Percentiles rank a stretch among this genome's conserved stretches.
These are phyloP conservation scores for Nicotiana rustica DNA, from an alignment of 305 asterid species.

Conservation along the genomic window DNA sequence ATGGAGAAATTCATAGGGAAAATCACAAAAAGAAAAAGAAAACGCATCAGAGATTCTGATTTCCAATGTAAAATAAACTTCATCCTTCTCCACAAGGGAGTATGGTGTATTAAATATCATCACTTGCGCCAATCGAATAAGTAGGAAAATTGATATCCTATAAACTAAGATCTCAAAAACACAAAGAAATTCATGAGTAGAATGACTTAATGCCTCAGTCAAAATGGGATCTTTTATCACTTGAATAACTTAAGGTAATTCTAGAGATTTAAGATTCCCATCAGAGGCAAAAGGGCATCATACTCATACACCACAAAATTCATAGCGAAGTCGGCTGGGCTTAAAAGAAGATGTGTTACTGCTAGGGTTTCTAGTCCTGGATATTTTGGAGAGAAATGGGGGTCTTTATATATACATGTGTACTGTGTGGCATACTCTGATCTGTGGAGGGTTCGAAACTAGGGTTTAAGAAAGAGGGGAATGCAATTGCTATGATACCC, in stretches of 20 bases:
- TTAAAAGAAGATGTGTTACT: neutral
- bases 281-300: neutral
- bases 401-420: neutral
- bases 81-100: conserved; percentile 52
- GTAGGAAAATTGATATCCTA: neutral
- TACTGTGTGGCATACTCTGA: neutral
- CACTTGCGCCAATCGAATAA: conserved; percentile 39
- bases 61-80: conserved; percentile 45
- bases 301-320: neutral
- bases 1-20: neutral
- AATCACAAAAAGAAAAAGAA: neutral
- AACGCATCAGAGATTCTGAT: conserved; percentile 69
- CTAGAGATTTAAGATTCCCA: neutral
- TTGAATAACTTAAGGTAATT: neutral
- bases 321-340: neutral
- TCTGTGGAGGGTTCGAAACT: neutral
- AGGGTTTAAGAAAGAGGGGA: neutral
- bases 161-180: neutral
- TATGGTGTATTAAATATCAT: conserved; percentile 41
- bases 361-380: neutral
- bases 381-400: neutral
- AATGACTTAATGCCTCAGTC: neutral
- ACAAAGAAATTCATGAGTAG: neutral
- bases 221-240: neutral
- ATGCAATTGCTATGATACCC: neutral